phyloP scores from a whole-genome alignment of 2,329 filamentous ascomycete species.

The Orbilia blumenaviensis region DNA sequence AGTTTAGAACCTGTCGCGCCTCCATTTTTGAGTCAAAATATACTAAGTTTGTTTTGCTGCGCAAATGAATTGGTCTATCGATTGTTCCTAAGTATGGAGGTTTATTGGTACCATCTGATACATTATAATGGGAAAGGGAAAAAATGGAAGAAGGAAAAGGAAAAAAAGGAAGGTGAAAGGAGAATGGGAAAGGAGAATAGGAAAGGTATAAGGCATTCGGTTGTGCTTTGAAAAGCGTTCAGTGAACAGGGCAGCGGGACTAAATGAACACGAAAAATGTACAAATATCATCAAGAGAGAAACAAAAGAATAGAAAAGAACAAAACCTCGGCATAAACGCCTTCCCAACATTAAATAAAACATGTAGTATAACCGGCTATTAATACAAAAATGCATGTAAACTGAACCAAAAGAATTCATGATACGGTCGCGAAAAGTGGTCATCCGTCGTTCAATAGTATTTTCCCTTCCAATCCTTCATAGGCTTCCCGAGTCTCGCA shows the following conservation, averaged over 20 bases:
- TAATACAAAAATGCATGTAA: not conserved
- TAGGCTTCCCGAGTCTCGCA: constrained; percentile 29
- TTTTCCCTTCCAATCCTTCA: constrained; percentile 48
- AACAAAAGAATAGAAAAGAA: too few species aligned
- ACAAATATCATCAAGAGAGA: not conserved
- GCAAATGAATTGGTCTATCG: too few species aligned
- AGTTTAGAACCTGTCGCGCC: too few species aligned
- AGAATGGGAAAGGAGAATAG: not conserved
- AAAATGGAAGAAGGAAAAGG: not conserved
- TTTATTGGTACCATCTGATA: too few species aligned
- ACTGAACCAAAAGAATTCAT: not conserved
- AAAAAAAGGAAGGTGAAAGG: not conserved
- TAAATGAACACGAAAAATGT: not conserved
- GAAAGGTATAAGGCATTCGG: too few species aligned
- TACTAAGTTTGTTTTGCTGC: too few species aligned
- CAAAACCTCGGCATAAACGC: not conserved
- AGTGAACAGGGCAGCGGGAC: too few species aligned
- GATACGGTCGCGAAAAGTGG: not conserved
- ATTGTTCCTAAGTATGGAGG: too few species aligned
- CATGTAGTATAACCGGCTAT: not conserved
- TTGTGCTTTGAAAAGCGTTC: too few species aligned
- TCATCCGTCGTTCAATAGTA: not conserved
- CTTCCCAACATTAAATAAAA: not conserved
- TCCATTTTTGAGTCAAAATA: too few species aligned
- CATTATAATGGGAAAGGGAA: not conserved